Base-by-base conservation (phyloP, 164 flowering plant genomes). In the Euptelea pleiosperma region DNA sequence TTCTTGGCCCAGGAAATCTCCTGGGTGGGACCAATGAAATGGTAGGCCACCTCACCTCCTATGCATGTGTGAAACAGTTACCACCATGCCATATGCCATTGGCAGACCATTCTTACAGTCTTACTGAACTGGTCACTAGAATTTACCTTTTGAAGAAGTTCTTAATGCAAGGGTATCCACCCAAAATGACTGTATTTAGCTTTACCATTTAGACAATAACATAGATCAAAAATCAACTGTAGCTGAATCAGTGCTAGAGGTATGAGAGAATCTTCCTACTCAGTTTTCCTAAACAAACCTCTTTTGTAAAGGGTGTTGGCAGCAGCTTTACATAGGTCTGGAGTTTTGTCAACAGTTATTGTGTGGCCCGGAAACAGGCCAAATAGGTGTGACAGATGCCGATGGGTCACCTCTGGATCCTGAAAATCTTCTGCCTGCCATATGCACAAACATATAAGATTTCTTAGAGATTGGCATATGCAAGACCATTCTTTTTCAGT, bases 341-440 rank as follows among this genome's bases (percentile, higher is more conserved):
- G 94, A 62, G 77, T 82, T 55, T 77, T 77, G 63, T 88, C 87
- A 10, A 74, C 44, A 34, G 82, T 82, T 40, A 91, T 86, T 56
- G 88, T 80, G 66, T 91, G 96, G 8, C 98, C 98, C 0, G 98
- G 98, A 66, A 70, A 91, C 34, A 91, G 75, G 46, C 98, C 98
- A 79, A 88, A 91, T 19, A 91, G 75, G 68, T 88, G 98, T 6
- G 98, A 91, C 19, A 91, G 43, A 75, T 91, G 98, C 40, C 98
- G 81, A 64, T 91, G 96, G 58, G 80, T 87, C 21, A 77, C 68
- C 3, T 91, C 96, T 42, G 90, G 89, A 68, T 91, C 98, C 75
- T 77, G 68, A 70, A 88, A 91, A 62, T 91, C 96, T 71, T 73
- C 64, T n/a, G 93, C 95, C 97, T 90, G 77, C 31, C 51, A 73